Percentiles rank a stretch among this genome's conserved stretches.
Evolutionary conservation across 1,284 basidiomycete species (phyloP).

Genomic region (Leccinum pallidistipes): DNA sequence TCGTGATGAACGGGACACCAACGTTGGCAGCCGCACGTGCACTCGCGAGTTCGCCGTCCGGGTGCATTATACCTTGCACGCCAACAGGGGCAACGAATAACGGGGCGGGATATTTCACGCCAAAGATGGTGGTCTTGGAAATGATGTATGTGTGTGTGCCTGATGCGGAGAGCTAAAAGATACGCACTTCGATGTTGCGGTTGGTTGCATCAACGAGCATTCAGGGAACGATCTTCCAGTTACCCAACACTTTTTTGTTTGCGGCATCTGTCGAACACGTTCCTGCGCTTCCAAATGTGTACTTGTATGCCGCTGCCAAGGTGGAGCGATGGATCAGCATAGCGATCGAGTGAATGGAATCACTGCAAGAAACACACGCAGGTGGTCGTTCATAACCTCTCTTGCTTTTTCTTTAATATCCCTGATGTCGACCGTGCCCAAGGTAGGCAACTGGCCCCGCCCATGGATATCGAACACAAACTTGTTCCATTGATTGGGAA

Average conservation of each 20-base stretch:
- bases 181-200: slow-evolving; percentile 48
- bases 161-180: neutral
- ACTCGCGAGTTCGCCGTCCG: slow-evolving; percentile 54
- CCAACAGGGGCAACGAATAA: slow-evolving; percentile 58
- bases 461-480: slow-evolving; percentile 38
- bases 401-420: slow-evolving; percentile 54
- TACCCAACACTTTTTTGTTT: slow-evolving; percentile 44
- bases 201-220: slow-evolving; percentile 56
- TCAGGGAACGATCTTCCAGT: slow-evolving; percentile 53
- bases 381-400: slow-evolving; percentile 46
- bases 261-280: slow-evolving; percentile 41
- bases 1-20: slow-evolving; percentile 55
- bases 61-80: slow-evolving; percentile 56
- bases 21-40: slow-evolving; percentile 53
- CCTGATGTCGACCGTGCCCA: slow-evolving; percentile 51
- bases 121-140: slow-evolving; percentile 48
- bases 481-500: slow-evolving; percentile 28
- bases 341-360: neutral
- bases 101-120: slow-evolving; percentile 48
- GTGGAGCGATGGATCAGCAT: neutral
- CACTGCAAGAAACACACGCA: slow-evolving; percentile 34
- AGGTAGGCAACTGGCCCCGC: slow-evolving; percentile 39
- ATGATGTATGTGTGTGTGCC: neutral
- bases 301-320: slow-evolving; percentile 45
- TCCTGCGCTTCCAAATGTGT: slow-evolving; percentile 51